These are phyloP conservation scores for Rhodotorula graminis DNA, from an alignment of 768 basidiomycete species.

Conservation along the genomic window DNA sequence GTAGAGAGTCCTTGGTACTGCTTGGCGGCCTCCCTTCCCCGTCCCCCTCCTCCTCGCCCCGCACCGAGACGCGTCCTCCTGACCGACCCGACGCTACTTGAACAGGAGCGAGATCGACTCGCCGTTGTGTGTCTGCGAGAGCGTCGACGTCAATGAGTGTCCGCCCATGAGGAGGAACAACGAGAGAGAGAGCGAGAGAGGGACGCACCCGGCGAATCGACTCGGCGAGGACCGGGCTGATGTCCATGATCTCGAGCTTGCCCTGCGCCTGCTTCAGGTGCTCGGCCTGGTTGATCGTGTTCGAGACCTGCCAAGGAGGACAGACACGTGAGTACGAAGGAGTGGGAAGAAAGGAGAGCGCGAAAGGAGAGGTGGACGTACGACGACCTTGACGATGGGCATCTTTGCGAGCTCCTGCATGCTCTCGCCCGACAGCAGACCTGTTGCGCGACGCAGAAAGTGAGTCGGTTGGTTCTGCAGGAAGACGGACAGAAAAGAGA, in stretches of 20 bases:
- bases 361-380: slow-evolving; percentile 48
- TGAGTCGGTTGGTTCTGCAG: too few relatives aligned
- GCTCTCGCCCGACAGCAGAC: slow-evolving; percentile 71
- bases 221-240: slow-evolving; percentile 87
- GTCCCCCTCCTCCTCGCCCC: background rate
- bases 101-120: slow-evolving; percentile 86
- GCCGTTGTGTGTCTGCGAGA: slow-evolving; percentile 68
- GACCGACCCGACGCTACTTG: slow-evolving; percentile 58
- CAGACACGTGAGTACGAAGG: background rate
- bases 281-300: slow-evolving; percentile 80
- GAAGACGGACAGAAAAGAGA: background rate
- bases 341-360: background rate
- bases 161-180: too few relatives aligned
- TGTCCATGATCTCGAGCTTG: slow-evolving; percentile 83
- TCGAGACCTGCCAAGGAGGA: slow-evolving; percentile 65
- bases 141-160: too few relatives aligned
- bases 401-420: slow-evolving; percentile 64
- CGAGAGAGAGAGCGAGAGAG: too few relatives aligned
- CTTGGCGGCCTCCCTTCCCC: background rate
- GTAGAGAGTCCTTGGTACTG: slow-evolving; percentile 1
- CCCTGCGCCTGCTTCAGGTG: slow-evolving; percentile 55
- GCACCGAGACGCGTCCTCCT: background rate
- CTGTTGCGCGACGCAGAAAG: slow-evolving; percentile 47
- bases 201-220: slow-evolving; percentile 66
- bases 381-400: slow-evolving; percentile 79